phyloP scores from a whole-genome alignment of 495 filamentous ascomycete species.

The Podospora australis region DNA sequence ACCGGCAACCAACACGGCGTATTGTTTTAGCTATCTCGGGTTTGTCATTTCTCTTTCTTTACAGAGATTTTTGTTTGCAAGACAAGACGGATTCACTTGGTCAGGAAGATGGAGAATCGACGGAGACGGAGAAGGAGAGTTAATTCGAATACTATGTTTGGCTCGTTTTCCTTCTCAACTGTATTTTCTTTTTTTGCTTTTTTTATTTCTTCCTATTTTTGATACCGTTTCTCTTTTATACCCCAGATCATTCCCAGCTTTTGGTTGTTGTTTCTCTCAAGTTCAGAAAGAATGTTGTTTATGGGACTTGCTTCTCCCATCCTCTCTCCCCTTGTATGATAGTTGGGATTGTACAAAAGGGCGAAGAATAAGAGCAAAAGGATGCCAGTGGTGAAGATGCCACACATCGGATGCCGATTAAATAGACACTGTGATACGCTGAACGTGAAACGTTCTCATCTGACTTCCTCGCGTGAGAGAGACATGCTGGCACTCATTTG shows the following conservation, averaged over 20 bases:
- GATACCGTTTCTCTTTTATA: not conserved
- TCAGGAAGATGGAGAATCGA: not conserved
- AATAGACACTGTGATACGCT: too few species aligned
- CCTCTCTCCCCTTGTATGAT: not conserved
- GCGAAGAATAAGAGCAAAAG: too few species aligned
- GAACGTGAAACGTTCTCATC: too few species aligned
- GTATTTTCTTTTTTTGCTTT: conserved; percentile 1
- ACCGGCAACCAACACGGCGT: not conserved
- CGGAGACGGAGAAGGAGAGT: not conserved
- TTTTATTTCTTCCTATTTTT: not conserved
- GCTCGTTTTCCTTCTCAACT: not conserved
- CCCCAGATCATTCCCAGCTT: too few species aligned
- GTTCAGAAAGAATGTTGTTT: not conserved
- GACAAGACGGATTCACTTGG: not conserved
- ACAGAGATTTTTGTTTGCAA: not conserved
- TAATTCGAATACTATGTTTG: not conserved
- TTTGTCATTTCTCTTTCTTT: too few species aligned
- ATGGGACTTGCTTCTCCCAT: not conserved
- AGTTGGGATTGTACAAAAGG: too few species aligned
- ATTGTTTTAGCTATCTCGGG: not conserved
- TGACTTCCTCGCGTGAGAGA: too few species aligned
- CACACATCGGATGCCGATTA: too few species aligned
- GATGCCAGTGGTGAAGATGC: too few species aligned
- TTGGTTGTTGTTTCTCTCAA: too few species aligned
- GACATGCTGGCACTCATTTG: too few species aligned